Conservation (phyloP, 352 stramenopile genomes). For the Blastocystis sp. region DNA sequence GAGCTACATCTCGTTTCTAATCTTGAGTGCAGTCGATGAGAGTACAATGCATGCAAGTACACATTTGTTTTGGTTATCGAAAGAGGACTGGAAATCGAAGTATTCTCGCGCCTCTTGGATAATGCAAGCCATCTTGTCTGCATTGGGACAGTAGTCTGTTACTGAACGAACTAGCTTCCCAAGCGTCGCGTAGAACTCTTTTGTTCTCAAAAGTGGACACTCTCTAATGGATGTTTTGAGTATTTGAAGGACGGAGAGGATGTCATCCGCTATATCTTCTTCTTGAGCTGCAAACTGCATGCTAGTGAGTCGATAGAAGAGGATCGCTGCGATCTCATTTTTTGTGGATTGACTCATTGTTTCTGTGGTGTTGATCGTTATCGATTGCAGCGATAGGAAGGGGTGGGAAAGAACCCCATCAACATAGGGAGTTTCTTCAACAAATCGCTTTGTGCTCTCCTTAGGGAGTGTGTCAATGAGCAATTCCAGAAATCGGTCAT, state of each 20-base stretch:
- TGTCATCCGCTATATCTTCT: background rate
- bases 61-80: background rate
- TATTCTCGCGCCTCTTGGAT: background rate
- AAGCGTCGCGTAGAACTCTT: background rate
- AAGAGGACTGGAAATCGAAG: background rate
- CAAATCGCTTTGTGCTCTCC: background rate
- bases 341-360: background rate
- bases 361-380: background rate
- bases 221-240: background rate
- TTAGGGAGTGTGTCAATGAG: background rate
- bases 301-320: background rate
- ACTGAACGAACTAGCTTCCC: background rate
- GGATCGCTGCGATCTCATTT: background rate
- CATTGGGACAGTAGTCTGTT: background rate
- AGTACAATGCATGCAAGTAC: background rate
- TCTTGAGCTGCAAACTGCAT: background rate
- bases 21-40: background rate
- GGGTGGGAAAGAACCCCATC: background rate
- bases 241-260: background rate
- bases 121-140: background rate
- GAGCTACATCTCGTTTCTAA: background rate
- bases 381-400: background rate
- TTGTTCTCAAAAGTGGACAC: background rate
- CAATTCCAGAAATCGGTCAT: background rate
- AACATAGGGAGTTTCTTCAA: background rate